Evolutionary conservation across 129 eudicot species (phyloP), one percentile per base, ranked within the genome.

Genomic region (Solidago caesia): DNA sequence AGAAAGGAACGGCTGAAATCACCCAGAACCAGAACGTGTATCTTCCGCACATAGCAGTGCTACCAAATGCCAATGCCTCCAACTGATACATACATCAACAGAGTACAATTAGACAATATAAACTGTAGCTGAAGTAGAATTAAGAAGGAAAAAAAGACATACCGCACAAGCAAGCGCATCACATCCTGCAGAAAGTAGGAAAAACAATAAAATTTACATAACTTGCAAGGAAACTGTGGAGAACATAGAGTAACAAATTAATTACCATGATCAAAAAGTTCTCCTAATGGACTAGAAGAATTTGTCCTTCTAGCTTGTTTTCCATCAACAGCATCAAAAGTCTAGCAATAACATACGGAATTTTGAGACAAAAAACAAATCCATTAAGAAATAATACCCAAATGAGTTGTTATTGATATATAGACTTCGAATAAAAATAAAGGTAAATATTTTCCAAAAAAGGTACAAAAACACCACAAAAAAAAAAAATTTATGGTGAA

Each of bases 271-370:
- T 95, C 99, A 82, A 95, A 95, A 75, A 95, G 99, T 86, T 95
- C 99, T 76, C 99, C 99, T 74, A 95, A 49, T 78, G 99, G 99
- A 87, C 99, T 91, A 64, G 97, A 91, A 16, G 99, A 95, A 81
- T 89, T 91, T 70, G 99, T 95, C 65, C 99, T 85, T 85, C 99
- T 87, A 84, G 99, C 99, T 87, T 95, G 99, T 79, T 95, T 95
- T 59, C 99, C 99, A 82, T 95, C 99, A 72, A 95, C 99, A 64
- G 99, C 97, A 79, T 95, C 99, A 74, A 95, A 95, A 53, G 99
- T 95, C 99, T 95, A 66, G 55, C 70, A 69, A 74, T 45, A 44
- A 66, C 59, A 72, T 47, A 53, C 15, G 71, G 15, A 43, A 60
- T n/a, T 53, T 59, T 65, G 5, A 33, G 39, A 3, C 0, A 2